Base-by-base conservation (phyloP, 495 filamentous ascomycete genomes). In the Aspergillus hancockii region DNA sequence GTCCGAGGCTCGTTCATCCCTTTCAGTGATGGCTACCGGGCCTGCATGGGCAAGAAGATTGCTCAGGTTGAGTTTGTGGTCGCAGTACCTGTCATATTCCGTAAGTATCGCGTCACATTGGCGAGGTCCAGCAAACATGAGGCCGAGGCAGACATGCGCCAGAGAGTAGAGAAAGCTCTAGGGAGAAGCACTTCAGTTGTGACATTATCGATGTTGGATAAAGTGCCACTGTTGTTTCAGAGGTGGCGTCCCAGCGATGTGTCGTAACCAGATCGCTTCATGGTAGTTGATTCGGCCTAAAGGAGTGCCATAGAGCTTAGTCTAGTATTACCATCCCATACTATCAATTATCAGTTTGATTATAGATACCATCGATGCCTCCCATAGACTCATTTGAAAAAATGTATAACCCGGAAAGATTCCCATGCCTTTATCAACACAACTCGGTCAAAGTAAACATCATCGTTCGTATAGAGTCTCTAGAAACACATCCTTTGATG, bases 51-150 rank as follows among this genome's bases (percentile, higher is more conserved):
- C 9, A 75, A 83, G 16, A 81, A 86, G 25, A 88, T 92, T 53
- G 86, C 89, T 0, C 85, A 90, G 67, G 88, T 90, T n/a, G 87
- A 92, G 69, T 75, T 91, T 62, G 75, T 86, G 19, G 84, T 83
- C 0, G 85, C 81, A 12, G 63, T 93, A 18, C 80, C 86, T 2
- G 77, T 83, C 10, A 71, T 92, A 10, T 89, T 91, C 55, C 76
- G 81, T 52, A 71, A 78, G 30, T 87, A 85, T 66, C 85, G 79
- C 57, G 75, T 91, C 13, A 30, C 30, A 6, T 41, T 50, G 30
- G 45, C 28, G 28, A 51, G 31, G 21, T 0, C 18, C 7, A 25
- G 25, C 4, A 18, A 34, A 19, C 30, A 40, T 14, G 52, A 54
- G 36, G 46, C 30, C 16, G 50, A 54, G 13, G 38, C 54, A 2